Evolutionary conservation across 352 stramenopile genomes (phyloP), one percentile per base, ranked within the genome.

Genomic region (Peronospora farinosa): DNA sequence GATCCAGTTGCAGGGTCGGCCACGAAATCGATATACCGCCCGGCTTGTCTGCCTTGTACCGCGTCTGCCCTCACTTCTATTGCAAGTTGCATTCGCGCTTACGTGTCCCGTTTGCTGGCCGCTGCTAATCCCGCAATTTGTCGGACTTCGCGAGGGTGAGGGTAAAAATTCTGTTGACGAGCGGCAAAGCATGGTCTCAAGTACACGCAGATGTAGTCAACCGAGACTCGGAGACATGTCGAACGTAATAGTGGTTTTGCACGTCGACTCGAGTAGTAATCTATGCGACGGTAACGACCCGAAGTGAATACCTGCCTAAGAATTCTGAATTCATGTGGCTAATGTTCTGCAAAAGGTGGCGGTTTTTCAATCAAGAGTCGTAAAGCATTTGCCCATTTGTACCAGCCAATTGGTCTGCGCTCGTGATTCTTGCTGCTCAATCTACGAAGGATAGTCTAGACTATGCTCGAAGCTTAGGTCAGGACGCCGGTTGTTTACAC

Each of bases 41-140:
- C 37, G 52, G 5, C 51, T 60, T 41, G 52, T 60, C 38, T 60
- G 44, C 39, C 17, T 35, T 33, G 54, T 57, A 48, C 48, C 54
- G 28, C 54, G 48, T 35, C 55, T 59, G 49, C 48, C 5, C 5
- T 55, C 48, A 25, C 15, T 3, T 56, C 16, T 36, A 52, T n/a
- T 51, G 28, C 28, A 32, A 12, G 1, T 32, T 32, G 49, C 43
- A 60, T 48, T 28, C 44, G 38, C 36, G 23, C 41, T 51, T 28
- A 48, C 57, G 23, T 42, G 49, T 11, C 55, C 50, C 46, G 53
- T 61, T 61, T 61, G 53, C 11, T 31, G 37, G 43, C 32, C 7
- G 3, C 23, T 32, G 28, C 28, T 3, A 31, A 31, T 47, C 19
- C 41, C n/a, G 39, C 46, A 48, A 43, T 40, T 31, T 31, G 27